phyloP scores from a whole-genome alignment of 2,329 filamentous ascomycete species.

The Fusarium agapanthi region DNA sequence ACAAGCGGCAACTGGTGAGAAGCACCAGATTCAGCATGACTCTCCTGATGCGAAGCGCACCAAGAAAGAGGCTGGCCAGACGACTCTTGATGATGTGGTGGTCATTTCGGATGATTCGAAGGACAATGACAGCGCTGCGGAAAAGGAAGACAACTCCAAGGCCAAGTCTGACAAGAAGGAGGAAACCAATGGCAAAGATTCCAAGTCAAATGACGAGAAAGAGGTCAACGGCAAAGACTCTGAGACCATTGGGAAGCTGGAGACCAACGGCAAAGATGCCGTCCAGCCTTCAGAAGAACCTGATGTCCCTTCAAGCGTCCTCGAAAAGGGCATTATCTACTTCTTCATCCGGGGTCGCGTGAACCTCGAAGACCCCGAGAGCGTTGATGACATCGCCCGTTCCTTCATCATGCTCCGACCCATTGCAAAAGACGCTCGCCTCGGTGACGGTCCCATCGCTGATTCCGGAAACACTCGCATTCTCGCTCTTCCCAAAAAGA shows the following conservation, averaged over 20 bases:
- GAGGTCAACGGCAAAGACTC: conserved; percentile 8
- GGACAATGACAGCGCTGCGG: background rate
- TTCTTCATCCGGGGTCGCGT: conserved; percentile 88
- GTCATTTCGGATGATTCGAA: background rate
- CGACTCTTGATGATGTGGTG: conserved; percentile 34
- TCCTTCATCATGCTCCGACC: conserved; percentile 84
- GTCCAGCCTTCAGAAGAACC: conserved; percentile 35
- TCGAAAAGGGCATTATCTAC: conserved; percentile 91
- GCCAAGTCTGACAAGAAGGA: background rate
- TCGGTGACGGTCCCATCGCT: conserved; percentile 61
- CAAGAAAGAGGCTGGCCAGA: conserved; percentile 37
- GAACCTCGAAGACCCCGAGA: conserved; percentile 73
- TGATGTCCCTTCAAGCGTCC: conserved; percentile 61
- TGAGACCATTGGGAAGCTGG: background rate
- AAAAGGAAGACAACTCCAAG: conserved; percentile 2
- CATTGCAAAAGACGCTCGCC: conserved; percentile 68
- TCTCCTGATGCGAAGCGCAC: conserved; percentile 40
- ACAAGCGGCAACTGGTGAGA: conserved; percentile 35
- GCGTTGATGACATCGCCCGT: conserved; percentile 76
- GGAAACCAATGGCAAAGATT: conserved; percentile 9
- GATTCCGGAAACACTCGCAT: conserved; percentile 72
- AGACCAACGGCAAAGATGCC: conserved; percentile 24
- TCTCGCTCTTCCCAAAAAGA: conserved; percentile 84
- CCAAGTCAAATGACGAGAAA: background rate
- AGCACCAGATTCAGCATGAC: conserved; percentile 43